Conservation (phyloP, 1,284 basidiomycete species). For the Microbotryum saponariae region DNA sequence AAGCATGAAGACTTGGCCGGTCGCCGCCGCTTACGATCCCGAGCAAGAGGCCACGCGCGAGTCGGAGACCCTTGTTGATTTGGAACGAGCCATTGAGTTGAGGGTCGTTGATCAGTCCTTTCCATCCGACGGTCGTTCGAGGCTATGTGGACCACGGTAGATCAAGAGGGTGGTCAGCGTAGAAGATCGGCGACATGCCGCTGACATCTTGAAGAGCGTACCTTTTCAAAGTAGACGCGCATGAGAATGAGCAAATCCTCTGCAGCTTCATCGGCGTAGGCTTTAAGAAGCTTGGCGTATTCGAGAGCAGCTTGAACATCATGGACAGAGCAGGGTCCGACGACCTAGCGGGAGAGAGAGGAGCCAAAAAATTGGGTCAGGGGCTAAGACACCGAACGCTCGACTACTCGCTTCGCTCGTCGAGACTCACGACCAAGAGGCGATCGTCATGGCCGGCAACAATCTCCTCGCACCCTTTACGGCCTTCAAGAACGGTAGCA, state of each 20-base stretch:
- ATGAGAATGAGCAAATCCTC: conserved; percentile 91
- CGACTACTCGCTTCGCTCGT: not conserved
- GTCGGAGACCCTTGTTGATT: conserved; percentile 93
- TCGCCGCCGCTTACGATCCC: conserved; percentile 64
- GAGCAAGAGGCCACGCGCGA: conserved; percentile 77
- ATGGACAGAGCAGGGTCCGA: conserved; percentile 86
- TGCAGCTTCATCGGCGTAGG: conserved; percentile 69
- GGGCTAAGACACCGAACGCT: not conserved
- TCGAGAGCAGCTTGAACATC: conserved; percentile 73
- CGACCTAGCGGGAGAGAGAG: conserved; percentile 17
- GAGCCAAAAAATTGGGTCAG: not conserved
- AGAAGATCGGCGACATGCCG: not conserved
- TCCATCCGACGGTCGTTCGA: conserved; percentile 95
- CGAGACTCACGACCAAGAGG: conserved; percentile 66
- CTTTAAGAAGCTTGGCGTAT: conserved; percentile 66
- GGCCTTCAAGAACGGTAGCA: conserved; percentile 77
- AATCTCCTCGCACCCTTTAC: conserved; percentile 66
- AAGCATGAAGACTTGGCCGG: not conserved
- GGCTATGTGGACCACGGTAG: conserved; percentile 44
- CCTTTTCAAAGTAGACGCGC: conserved; percentile 90
- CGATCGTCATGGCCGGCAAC: conserved; percentile 79
- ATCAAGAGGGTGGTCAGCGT: not conserved
- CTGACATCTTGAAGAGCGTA: not conserved
- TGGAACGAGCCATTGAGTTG: conserved; percentile 73
- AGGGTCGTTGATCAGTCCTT: conserved; percentile 92